phyloP scores from a whole-genome alignment of 2,329 filamentous ascomycete genomes.

The Parastagonospora avenae region DNA sequence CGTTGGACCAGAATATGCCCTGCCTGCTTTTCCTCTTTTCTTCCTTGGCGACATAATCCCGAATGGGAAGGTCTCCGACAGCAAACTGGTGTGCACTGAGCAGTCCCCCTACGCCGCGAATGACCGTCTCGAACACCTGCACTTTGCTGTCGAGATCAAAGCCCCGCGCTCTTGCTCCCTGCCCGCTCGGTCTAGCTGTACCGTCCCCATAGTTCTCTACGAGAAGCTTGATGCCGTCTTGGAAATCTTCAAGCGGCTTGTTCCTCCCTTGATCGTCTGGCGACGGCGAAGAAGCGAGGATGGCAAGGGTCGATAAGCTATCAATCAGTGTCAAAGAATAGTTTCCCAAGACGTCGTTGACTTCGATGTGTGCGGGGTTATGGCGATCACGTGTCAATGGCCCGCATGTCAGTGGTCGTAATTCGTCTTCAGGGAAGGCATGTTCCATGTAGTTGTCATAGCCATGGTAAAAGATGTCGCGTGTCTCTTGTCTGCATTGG shows the following conservation, averaged over 20 bases:
- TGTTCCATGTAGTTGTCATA: constrained; percentile 93
- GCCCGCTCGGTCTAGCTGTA: constrained; percentile 67
- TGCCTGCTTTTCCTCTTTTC: constrained; percentile 40
- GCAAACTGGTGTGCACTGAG: constrained; percentile 94
- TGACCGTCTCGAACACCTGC: constrained; percentile 97
- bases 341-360: constrained; percentile 96
- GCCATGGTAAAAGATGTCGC: constrained; percentile 92
- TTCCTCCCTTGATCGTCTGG: constrained; percentile 61
- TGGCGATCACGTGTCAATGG: constrained; percentile 82
- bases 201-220: constrained; percentile 89
- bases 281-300: constrained; percentile 77
- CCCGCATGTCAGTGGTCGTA: constrained; percentile 82
- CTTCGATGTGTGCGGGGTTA: constrained; percentile 78
- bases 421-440: constrained; percentile 94
- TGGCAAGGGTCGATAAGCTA: constrained; percentile 90
- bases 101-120: constrained; percentile 87
- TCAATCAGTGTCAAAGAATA: constrained; percentile 96
- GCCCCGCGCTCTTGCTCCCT: constrained; percentile 74
- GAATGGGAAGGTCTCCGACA: constrained; percentile 84
- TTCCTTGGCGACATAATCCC: constrained; percentile 67
- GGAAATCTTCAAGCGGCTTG: constrained; percentile 64
- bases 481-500: constrained; percentile 50
- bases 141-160: constrained; percentile 98
- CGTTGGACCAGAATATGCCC: constrained; percentile 73
- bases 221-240: constrained; percentile 75